Conservation (phyloP, 2,329 filamentous ascomycete genomes). For the Colletotrichum cuscutae region DNA sequence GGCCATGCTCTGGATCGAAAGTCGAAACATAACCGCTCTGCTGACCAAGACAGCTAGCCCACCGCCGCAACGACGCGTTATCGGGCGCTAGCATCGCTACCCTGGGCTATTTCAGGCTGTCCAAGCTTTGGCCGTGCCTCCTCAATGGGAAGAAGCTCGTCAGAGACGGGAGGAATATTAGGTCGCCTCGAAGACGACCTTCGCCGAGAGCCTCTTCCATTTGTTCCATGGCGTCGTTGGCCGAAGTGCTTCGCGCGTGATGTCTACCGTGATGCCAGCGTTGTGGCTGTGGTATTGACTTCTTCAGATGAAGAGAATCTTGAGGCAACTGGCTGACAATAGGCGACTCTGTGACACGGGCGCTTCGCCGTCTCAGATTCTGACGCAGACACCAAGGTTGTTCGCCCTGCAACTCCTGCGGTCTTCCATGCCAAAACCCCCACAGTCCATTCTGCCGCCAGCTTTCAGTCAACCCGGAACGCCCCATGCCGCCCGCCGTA, state of each 20-base stretch:
- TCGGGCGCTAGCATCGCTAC: constrained; percentile 2
- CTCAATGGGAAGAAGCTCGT: constrained; percentile 62
- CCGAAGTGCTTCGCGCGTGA: neutral
- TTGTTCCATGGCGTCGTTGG: neutral
- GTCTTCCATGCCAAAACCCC: constrained; percentile 13
- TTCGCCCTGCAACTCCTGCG: constrained; percentile 10
- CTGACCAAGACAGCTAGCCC: constrained; percentile 3
- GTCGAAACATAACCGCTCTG: constrained; percentile 9
- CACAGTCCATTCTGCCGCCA: neutral
- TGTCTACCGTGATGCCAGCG: neutral
- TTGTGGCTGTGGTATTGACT: constrained; percentile 1
- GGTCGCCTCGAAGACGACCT: constrained; percentile 50
- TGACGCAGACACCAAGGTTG: constrained; percentile 27
- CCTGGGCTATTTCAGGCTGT: constrained; percentile 24
- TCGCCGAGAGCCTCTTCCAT: constrained; percentile 14
- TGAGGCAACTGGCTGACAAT: constrained; percentile 15
- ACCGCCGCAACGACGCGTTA: neutral
- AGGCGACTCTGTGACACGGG: constrained; percentile 19
- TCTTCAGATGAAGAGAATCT: constrained; percentile 1
- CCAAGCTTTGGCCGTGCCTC: constrained; percentile 2
- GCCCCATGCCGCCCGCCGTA: constrained; percentile 3
- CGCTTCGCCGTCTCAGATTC: constrained; percentile 31
- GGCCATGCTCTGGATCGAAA: constrained; percentile 7
- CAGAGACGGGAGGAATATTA: constrained; percentile 76
- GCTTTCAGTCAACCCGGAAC: constrained; percentile 2